Evolutionary conservation across 2,329 filamentous ascomycete species (phyloP).

Genomic region (Trichophyton verrucosum): DNA sequence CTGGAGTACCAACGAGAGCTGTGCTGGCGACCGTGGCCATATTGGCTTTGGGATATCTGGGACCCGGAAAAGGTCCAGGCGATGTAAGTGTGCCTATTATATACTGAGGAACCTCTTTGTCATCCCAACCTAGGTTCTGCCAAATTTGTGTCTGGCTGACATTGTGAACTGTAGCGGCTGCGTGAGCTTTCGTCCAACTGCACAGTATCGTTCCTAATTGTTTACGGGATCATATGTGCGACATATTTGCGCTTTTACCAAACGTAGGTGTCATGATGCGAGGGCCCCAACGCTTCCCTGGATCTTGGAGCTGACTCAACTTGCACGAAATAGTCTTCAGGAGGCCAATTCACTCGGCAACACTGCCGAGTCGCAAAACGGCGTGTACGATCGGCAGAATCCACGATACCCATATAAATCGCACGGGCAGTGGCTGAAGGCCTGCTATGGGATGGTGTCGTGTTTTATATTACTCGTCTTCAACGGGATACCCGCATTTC

Average conservation of each 20-base stretch:
- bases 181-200: constrained; percentile 28
- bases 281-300: background rate
- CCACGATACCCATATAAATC: constrained; percentile 20
- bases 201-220: constrained; percentile 28
- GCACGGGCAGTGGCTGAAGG: constrained; percentile 19
- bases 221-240: constrained; percentile 31
- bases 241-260: constrained; percentile 26
- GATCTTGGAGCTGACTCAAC: background rate
- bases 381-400: constrained; percentile 15
- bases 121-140: background rate
- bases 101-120: no score
- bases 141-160: background rate
- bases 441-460: constrained; percentile 17
- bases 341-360: constrained; percentile 29
- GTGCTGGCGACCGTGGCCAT: constrained; percentile 27
- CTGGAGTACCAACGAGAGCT: constrained; percentile 29
- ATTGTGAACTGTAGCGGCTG: constrained; percentile 19
- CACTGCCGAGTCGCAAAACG: constrained; percentile 20
- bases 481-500: constrained; percentile 13
- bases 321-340: constrained; percentile 21
- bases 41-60: constrained; percentile 32
- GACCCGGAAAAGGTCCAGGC: constrained; percentile 24
- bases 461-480: constrained; percentile 15
- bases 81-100: constrained; percentile 18
- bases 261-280: constrained; percentile 18